These are phyloP conservation scores for Albugo candida DNA, from an alignment of 352 stramenopile genomes.

Conservation along the genomic window DNA sequence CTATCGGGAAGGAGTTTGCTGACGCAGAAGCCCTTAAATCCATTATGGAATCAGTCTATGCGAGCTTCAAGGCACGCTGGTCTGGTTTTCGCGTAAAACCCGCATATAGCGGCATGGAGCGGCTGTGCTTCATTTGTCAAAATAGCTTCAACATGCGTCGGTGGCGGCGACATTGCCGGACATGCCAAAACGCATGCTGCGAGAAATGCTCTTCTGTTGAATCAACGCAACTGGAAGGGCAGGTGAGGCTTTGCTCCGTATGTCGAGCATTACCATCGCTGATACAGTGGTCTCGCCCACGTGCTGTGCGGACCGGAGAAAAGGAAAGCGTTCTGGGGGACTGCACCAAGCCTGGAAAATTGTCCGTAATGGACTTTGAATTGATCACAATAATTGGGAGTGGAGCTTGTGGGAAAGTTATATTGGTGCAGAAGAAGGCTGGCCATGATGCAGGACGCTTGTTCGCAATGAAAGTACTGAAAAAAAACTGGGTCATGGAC, in stretches of 20 bases:
- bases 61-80: conserved; percentile 49
- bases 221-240: conserved; percentile 35
- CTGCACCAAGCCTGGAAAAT: conserved; percentile 37
- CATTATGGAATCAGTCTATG: conserved; percentile 32
- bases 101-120: conserved; percentile 47
- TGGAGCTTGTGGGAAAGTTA: conserved; percentile 45
- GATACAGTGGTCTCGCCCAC: conserved; percentile 46
- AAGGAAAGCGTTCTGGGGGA: conserved; percentile 51
- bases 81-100: conserved; percentile 58
- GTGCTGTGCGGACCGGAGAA: conserved; percentile 37
- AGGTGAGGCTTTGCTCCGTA: conserved; percentile 38
- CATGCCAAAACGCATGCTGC: conserved; percentile 40
- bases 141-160: conserved; percentile 49
- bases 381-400: conserved; percentile 50
- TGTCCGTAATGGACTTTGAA: conserved; percentile 61
- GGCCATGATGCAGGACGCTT: conserved; percentile 28
- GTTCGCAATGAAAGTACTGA: conserved; percentile 62
- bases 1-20: conserved; percentile 17
- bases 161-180: conserved; percentile 47
- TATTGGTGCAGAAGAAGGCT: conserved; percentile 53
- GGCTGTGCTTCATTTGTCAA: conserved; percentile 42
- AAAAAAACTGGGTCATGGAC: conserved; percentile 70
- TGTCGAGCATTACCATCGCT: conserved; percentile 35
- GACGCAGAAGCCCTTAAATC: conserved; percentile 31
- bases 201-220: conserved; percentile 52